Percentiles rank a stretch among this genome's conserved stretches.
Conservation (phyloP, 2,329 filamentous ascomycete genomes). For the Ophidiomyces ophidiicola region DNA sequence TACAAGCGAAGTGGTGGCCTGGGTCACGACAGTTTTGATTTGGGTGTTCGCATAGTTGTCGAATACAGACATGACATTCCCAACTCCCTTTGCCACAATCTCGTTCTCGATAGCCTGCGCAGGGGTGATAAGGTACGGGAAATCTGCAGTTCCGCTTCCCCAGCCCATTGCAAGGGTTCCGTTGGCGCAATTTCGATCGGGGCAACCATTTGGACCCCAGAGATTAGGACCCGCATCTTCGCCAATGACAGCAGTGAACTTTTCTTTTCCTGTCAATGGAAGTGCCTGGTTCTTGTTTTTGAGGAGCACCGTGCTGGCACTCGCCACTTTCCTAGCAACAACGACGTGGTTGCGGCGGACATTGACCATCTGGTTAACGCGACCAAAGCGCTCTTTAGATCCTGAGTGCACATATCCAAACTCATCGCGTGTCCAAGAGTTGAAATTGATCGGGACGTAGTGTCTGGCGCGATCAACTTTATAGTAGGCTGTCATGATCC, state of each 20-base stretch:
- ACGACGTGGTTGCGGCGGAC: slow-evolving; percentile 63
- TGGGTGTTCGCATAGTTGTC: slow-evolving; percentile 46
- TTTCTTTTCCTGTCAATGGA: slow-evolving; percentile 62
- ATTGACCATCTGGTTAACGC: slow-evolving; percentile 71
- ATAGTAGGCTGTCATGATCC: slow-evolving; percentile 58
- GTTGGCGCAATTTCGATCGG: slow-evolving; percentile 51
- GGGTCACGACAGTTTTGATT: slow-evolving; percentile 40
- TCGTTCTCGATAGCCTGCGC: slow-evolving; percentile 53
- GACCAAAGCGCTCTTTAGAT: slow-evolving; percentile 48
- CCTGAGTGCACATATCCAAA: slow-evolving; percentile 56
- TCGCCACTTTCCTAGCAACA: slow-evolving; percentile 63
- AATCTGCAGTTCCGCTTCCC: slow-evolving; percentile 49
- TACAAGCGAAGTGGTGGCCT: slow-evolving; percentile 54
- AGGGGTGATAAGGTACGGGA: slow-evolving; percentile 52
- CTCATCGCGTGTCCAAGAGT: slow-evolving; percentile 71
- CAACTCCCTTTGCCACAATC: slow-evolving; percentile 51
- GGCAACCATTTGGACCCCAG: slow-evolving; percentile 66
- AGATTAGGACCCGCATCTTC: slow-evolving; percentile 68
- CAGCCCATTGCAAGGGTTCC: slow-evolving; percentile 53
- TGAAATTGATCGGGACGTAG: slow-evolving; percentile 60
- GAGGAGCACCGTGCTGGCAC: slow-evolving; percentile 72
- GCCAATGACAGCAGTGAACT: slow-evolving; percentile 64
- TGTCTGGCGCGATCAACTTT: slow-evolving; percentile 46
- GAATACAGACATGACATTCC: slow-evolving; percentile 49
- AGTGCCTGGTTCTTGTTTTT: slow-evolving; percentile 66